A percentile compares a stretch with the other conserved stretches of the same genome.
These are phyloP conservation scores for Tetradesmus obliquus DNA, from an alignment of 139 green algal genomes.

Conservation along the genomic window DNA sequence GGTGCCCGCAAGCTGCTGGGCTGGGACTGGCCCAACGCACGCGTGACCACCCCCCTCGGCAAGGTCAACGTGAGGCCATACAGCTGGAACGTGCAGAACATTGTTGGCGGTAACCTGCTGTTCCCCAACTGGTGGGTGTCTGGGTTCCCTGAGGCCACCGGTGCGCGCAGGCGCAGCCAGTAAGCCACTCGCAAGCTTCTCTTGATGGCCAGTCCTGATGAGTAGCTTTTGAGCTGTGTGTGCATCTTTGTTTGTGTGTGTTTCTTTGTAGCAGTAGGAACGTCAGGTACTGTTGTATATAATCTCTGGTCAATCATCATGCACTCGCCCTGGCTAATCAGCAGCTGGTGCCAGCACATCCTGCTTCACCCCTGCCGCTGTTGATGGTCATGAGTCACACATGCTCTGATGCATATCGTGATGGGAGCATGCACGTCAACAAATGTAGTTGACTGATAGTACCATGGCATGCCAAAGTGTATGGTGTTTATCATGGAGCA, in stretches of 20 bases:
- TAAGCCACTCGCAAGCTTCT: neutral
- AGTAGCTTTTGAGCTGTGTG: slow-evolving; percentile 5
- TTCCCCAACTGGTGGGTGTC: slow-evolving; percentile 46
- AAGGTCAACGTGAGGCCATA: slow-evolving; percentile 34
- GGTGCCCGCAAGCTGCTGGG: slow-evolving; percentile 35
- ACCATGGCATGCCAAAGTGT: neutral
- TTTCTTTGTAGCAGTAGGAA: neutral
- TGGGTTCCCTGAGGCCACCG: slow-evolving; percentile 40
- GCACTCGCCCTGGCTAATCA: neutral
- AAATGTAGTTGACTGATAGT: neutral
- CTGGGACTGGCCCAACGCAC: slow-evolving; percentile 36
- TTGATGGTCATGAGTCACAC: neutral
- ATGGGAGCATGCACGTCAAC: neutral
- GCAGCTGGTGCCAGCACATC: neutral
- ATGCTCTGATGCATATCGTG: neutral
- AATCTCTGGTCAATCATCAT: neutral
- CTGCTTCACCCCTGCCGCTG: neutral
- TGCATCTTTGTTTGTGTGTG: neutral
- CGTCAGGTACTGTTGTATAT: neutral
- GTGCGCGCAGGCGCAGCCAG: neutral
- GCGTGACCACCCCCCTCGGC: slow-evolving; percentile 26
- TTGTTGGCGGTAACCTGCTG: slow-evolving; percentile 35
- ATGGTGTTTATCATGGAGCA: neutral
- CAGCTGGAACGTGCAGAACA: slow-evolving; percentile 38
- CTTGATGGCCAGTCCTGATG: neutral